A percentile compares a stretch with the other conserved stretches of the same genome.
These are phyloP conservation scores for Fusarium nanum DNA, from an alignment of 2,329 filamentous ascomycete species.

Conservation along the genomic window DNA sequence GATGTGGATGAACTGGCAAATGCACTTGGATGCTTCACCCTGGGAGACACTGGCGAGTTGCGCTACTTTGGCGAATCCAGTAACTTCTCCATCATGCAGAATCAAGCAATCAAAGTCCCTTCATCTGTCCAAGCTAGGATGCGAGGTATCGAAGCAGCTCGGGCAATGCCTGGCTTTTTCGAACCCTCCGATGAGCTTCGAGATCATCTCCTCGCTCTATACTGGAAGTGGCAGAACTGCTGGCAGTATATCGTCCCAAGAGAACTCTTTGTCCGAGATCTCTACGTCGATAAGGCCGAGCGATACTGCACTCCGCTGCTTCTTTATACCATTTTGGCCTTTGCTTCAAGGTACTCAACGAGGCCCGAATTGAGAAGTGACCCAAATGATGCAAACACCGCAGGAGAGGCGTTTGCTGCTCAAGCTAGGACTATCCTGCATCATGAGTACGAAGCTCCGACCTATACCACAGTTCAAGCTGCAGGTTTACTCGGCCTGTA, in stretches of 20 bases:
- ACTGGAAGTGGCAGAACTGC: slow-evolving; percentile 13
- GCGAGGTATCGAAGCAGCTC: not conserved
- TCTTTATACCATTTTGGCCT: not conserved
- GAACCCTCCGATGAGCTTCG: slow-evolving; percentile 5
- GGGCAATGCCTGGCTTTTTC: not conserved
- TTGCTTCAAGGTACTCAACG: not conserved
- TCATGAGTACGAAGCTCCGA: slow-evolving; percentile 4
- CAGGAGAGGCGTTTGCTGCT: not conserved
- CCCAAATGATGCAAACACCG: slow-evolving; percentile 7
- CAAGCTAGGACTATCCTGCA: slow-evolving; percentile 10
- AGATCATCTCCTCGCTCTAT: not conserved
- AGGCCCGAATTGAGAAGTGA: not conserved
- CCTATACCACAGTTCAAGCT: not conserved
- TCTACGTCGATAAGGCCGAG: not conserved
- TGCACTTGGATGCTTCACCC: slow-evolving; percentile 5
- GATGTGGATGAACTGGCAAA: slow-evolving; percentile 8
- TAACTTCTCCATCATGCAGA: slow-evolving; percentile 15
- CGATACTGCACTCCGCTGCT: slow-evolving; percentile 4
- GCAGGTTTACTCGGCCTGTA: not conserved
- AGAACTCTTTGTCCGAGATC: slow-evolving; percentile 2
- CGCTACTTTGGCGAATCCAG: slow-evolving; percentile 14
- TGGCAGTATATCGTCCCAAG: slow-evolving; percentile 14
- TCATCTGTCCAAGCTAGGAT: not conserved
- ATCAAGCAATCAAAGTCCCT: slow-evolving; percentile 9
- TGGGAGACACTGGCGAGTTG: slow-evolving; percentile 10